phyloP scores from a whole-genome alignment of 148 eudicot species.

The Heliamphora exappendiculata region DNA sequence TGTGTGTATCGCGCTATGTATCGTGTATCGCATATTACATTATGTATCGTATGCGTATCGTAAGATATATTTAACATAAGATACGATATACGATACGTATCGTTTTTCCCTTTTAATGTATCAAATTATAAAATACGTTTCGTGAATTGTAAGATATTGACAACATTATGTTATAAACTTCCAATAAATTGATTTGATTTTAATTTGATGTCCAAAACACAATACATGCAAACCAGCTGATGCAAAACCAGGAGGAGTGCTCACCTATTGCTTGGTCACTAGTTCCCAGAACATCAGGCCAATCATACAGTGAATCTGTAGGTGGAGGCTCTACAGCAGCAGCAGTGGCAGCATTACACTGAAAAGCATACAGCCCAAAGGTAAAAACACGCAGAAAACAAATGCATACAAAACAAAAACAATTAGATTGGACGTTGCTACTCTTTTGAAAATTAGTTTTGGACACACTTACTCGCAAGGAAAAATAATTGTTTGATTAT shows the following conservation, averaged over 20 bases:
- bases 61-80: no score
- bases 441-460: no score
- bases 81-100: no score
- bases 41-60: no score
- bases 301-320: conserved; percentile 30
- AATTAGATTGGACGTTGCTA: neutral
- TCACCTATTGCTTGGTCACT: conserved; percentile 62
- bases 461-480: no score
- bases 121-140: neutral
- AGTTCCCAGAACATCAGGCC: conserved; percentile 47
- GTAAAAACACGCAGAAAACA: neutral
- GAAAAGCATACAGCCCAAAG: no score
- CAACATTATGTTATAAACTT: neutral
- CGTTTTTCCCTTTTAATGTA: no score
- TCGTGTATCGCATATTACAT: no score
- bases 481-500: neutral
- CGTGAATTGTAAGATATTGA: neutral
- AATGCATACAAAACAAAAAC: neutral
- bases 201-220: neutral
- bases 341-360: conserved; percentile 34
- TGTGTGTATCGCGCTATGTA: no score
- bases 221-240: neutral
- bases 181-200: neutral
- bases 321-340: conserved; percentile 27
- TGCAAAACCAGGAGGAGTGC: conserved; percentile 12